Evolutionary conservation across 1,139 yeast genomes (phyloP).

Genomic region (Blastobotrys aristatus): DNA sequence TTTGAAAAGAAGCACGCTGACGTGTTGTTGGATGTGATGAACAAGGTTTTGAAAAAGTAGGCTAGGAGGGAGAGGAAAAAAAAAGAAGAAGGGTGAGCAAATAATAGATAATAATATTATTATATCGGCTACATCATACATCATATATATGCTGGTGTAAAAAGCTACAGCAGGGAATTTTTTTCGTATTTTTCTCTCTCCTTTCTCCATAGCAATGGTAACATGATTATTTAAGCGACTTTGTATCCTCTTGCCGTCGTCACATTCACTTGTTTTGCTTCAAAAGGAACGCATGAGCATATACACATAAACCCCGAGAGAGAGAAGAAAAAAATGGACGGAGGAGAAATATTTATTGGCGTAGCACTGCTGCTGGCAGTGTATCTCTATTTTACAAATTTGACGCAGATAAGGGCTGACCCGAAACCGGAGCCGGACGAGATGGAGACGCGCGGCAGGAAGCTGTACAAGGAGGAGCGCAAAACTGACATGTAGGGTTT

Average conservation of each 20-base stretch:
- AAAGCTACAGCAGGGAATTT: too few relatives aligned
- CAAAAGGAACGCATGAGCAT: too few relatives aligned
- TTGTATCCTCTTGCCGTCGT: too few relatives aligned
- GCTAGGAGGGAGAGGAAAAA: not conserved
- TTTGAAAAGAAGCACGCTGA: slow-evolving; percentile 77
- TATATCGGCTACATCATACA: not conserved
- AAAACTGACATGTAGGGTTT: too few relatives aligned
- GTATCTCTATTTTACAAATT: not conserved
- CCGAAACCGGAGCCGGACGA: not conserved
- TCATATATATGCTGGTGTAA: not conserved
- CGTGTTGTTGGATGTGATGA: slow-evolving; percentile 42
- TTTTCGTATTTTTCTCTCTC: too few relatives aligned
- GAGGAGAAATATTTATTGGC: not conserved
- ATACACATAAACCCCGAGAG: not conserved
- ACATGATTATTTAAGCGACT: too few relatives aligned
- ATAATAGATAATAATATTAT: too few relatives aligned
- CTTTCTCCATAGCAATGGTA: too few relatives aligned
- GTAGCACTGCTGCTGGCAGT: not conserved
- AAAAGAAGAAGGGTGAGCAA: not conserved
- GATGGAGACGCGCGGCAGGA: not conserved
- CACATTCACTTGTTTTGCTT: too few relatives aligned
- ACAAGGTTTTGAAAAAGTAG: slow-evolving; percentile 24
- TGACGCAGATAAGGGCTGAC: not conserved
- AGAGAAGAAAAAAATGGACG: not conserved
- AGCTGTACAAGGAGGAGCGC: not conserved